phyloP scores from a whole-genome alignment of 768 basidiomycete species.

The Hericium alpestre region DNA sequence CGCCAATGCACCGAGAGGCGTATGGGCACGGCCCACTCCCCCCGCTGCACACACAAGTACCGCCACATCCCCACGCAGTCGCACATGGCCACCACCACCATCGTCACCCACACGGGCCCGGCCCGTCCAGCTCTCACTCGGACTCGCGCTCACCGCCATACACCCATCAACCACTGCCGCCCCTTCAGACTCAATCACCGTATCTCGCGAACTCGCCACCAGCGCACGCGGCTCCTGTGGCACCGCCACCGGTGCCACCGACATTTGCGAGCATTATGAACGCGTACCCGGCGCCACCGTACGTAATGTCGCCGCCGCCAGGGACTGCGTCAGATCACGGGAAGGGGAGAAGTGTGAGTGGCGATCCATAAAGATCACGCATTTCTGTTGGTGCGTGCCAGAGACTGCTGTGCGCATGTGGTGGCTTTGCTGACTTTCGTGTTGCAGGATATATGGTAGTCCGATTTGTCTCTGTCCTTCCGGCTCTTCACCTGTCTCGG shows the following conservation, averaged over 20 bases:
- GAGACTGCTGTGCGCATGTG: neutral
- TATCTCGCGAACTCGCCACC: slow-evolving; percentile 20
- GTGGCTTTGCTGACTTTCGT: neutral
- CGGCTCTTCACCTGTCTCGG: neutral
- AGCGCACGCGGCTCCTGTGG: slow-evolving; percentile 4
- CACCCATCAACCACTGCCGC: slow-evolving; percentile 5
- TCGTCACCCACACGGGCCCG: neutral
- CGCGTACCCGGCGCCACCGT: slow-evolving; percentile 40
- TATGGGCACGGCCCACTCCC: slow-evolving; percentile 12
- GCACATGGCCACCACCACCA: slow-evolving; percentile 1
- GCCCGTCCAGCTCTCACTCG: slow-evolving; percentile 6
- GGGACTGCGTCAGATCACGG: slow-evolving; percentile 21
- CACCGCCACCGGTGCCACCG: slow-evolving; percentile 31
- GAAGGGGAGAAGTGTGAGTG: slow-evolving; percentile 10
- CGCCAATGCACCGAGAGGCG: slow-evolving; percentile 19
- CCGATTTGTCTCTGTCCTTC: neutral
- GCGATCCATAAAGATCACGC: neutral
- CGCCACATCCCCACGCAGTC: neutral
- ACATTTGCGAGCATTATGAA: slow-evolving; percentile 65
- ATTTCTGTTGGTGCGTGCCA: neutral
- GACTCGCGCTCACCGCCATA: slow-evolving; percentile 19
- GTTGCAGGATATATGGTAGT: neutral
- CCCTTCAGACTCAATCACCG: slow-evolving; percentile 12
- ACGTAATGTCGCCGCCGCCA: slow-evolving; percentile 16
- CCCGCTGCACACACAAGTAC: neutral